These are phyloP conservation scores for Quercus variabilis DNA, from an alignment of 306 rosid species.

Conservation along the genomic window DNA sequence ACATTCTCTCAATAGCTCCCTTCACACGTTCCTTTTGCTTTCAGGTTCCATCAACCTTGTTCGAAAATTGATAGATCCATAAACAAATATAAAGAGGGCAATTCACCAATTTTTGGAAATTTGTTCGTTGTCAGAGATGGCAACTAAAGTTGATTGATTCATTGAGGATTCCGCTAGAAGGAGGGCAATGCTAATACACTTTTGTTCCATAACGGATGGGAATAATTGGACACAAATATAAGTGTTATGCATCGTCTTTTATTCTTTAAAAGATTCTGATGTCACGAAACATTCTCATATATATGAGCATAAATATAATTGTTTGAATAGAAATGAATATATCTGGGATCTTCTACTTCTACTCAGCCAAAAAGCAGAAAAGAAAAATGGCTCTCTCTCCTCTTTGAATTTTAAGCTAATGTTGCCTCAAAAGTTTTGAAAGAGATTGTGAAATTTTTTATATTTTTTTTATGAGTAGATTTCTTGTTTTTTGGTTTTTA, in stretches of 20 bases:
- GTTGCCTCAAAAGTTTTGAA: too few relatives aligned
- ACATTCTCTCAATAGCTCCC: conserved; percentile 7
- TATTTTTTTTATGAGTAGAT: not conserved
- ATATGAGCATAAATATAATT: not conserved
- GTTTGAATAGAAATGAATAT: not conserved
- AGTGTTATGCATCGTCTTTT: not conserved
- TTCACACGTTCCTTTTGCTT: conserved; percentile 6
- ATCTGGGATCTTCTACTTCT: too few relatives aligned
- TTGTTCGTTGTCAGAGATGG: not conserved
- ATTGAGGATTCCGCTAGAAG: not conserved
- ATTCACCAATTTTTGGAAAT: not conserved
- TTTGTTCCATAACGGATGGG: not conserved
- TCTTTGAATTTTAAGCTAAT: too few relatives aligned
- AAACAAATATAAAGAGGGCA: not conserved
- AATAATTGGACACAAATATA: not conserved
- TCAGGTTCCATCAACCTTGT: conserved; percentile 73
- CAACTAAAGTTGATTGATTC: not conserved
- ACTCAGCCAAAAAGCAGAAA: too few relatives aligned
- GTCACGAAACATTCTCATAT: not conserved
- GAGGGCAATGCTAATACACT: not conserved
- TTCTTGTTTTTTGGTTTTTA: not conserved
- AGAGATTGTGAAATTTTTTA: not conserved
- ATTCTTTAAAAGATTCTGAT: conserved; percentile 1
- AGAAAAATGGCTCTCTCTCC: too few relatives aligned
- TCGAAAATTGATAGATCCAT: conserved; percentile 40